Conservation (phyloP, 805 yeast species). For the Teunomyces cretensis region DNA sequence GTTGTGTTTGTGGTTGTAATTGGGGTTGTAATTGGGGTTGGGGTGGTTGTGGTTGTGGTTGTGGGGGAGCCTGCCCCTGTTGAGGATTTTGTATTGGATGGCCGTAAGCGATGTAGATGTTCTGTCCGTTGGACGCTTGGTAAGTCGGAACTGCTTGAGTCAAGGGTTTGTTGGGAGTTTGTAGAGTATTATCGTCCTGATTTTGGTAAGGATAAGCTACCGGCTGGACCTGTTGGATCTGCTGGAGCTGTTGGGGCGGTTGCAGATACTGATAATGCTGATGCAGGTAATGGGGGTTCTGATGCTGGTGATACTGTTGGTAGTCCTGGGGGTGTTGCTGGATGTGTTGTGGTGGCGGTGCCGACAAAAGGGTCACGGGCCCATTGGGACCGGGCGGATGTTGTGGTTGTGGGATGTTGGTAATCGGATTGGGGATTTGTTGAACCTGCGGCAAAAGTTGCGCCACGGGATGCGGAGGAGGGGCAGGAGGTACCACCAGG, state of each 20-base stretch:
- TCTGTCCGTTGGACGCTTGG: neutral
- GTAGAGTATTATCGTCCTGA: neutral
- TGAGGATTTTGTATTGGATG: neutral
- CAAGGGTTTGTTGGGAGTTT: neutral
- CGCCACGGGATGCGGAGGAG: slow-evolving; percentile 4
- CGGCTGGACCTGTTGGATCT: neutral
- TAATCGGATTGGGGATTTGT: slow-evolving; percentile 4
- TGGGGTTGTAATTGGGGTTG: neutral
- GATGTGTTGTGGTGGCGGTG: neutral
- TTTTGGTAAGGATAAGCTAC: too few species aligned
- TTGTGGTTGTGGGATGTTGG: slow-evolving; percentile 3
- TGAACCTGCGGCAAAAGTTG: slow-evolving; percentile 5
- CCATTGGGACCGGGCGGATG: neutral
- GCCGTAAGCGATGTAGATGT: neutral
- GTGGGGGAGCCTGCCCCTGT: neutral
- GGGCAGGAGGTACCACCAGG: neutral
- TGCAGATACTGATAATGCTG: slow-evolving; percentile 2
- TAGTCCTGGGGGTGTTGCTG: neutral
- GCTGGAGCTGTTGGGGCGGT: slow-evolving; percentile 2
- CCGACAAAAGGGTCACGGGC: too few species aligned
- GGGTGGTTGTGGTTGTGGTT: neutral
- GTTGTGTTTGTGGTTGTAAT: neutral
- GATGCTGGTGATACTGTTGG: neutral
- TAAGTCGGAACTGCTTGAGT: neutral
- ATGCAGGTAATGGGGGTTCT: neutral